Conservation (phyloP, 2,329 filamentous ascomycete genomes). For the Coccinonectria pachysandricola region DNA sequence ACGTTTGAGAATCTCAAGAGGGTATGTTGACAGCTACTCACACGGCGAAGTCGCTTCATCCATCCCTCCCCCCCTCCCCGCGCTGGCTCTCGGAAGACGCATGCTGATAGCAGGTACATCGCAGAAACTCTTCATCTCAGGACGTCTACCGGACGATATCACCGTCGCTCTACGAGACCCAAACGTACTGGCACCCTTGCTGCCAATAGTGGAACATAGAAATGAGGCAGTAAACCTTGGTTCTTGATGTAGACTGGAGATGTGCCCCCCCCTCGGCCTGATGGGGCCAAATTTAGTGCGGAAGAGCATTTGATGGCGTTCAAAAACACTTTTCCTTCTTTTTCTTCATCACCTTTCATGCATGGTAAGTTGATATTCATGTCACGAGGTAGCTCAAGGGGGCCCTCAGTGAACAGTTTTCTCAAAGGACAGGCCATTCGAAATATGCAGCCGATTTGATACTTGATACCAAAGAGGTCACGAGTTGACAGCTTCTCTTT, state of each 20-base stretch:
- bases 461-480: too few relatives aligned
- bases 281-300: too few relatives aligned
- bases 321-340: neutral
- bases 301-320: neutral
- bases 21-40: too few relatives aligned
- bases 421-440: too few relatives aligned
- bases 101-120: neutral
- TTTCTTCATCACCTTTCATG: too few relatives aligned
- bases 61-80: neutral
- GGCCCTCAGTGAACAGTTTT: too few relatives aligned
- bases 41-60: slow-evolving; percentile 23
- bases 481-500: too few relatives aligned
- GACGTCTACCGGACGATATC: slow-evolving; percentile 56
- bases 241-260: too few relatives aligned
- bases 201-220: slow-evolving; percentile 60
- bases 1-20: slow-evolving; percentile 65
- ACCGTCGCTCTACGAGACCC: slow-evolving; percentile 70
- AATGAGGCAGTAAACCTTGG: slow-evolving; percentile 38
- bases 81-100: neutral
- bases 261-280: too few relatives aligned
- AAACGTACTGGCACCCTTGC: slow-evolving; percentile 58
- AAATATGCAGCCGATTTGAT: too few relatives aligned
- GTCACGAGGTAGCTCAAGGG: too few relatives aligned
- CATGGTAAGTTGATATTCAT: too few relatives aligned
- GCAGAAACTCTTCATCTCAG: slow-evolving; percentile 39